Percentiles rank a stretch among this genome's conserved stretches.
Conservation (phyloP, 1,284 basidiomycete species). For the Malassezia equina region DNA sequence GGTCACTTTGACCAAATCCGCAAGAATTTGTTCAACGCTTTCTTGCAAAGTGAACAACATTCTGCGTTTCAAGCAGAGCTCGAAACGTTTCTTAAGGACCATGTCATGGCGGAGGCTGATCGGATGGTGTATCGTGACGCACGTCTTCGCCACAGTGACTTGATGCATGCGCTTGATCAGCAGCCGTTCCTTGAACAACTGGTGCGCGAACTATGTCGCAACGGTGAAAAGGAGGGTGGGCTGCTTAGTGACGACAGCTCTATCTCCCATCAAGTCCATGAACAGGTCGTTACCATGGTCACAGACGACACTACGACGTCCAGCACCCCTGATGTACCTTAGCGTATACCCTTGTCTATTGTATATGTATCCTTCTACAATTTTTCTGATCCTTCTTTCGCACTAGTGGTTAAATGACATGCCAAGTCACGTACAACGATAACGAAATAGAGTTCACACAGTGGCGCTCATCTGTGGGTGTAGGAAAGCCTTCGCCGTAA, state of each 20-base stretch:
- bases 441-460: constrained; percentile 75
- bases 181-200: constrained; percentile 4
- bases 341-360: neutral
- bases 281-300: constrained; percentile 3
- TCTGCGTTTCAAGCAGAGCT: neutral
- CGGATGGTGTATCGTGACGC: constrained; percentile 13
- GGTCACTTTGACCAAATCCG: constrained; percentile 18
- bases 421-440: constrained; percentile 55
- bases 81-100: neutral
- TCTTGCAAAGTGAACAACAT: constrained; percentile 10
- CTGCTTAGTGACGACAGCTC: neutral
- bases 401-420: neutral
- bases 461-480: constrained; percentile 58
- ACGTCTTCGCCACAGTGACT: constrained; percentile 12
- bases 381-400: neutral
- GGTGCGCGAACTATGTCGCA: neutral
- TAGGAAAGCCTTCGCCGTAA: constrained; percentile 63
- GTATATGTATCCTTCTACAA: neutral
- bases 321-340: neutral
- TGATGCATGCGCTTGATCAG: constrained; percentile 10
- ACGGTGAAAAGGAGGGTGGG: neutral
- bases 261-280: constrained; percentile 1
- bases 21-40: constrained; percentile 7
- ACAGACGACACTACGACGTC: neutral
- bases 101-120: constrained; percentile 1